A percentile compares a stretch with the other conserved stretches of the same genome.
Evolutionary conservation across 306 rosid genomes (phyloP).

Genomic region (Spatholobus suberectus): DNA sequence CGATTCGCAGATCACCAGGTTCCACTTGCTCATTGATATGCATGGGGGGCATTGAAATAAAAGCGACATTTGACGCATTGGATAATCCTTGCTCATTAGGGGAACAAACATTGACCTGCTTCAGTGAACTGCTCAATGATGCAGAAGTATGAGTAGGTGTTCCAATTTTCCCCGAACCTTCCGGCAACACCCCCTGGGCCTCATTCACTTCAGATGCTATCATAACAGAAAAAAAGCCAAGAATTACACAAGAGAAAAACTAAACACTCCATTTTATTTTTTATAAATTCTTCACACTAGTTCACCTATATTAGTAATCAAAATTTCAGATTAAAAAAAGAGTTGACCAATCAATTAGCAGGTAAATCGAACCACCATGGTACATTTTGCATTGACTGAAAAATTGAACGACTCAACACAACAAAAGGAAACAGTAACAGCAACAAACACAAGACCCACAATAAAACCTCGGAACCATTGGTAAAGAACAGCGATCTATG

Average conservation of each 20-base stretch:
- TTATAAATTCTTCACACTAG: background rate
- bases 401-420: background rate
- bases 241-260: background rate
- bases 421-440: background rate
- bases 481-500: background rate
- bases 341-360: no score
- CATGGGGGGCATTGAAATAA: conserved; percentile 58
- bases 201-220: conserved; percentile 56
- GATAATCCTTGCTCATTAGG: conserved; percentile 44
- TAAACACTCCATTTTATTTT: background rate
- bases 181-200: conserved; percentile 40
- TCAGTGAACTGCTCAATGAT: conserved; percentile 42
- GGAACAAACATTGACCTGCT: conserved; percentile 43
- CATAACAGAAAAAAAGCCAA: conserved; percentile 13
- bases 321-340: background rate
- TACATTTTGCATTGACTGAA: background rate
- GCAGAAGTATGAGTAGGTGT: conserved; percentile 35
- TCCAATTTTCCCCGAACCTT: conserved; percentile 47
- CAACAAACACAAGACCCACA: background rate
- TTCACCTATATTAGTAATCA: background rate
- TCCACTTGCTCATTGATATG: conserved; percentile 47
- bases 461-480: background rate
- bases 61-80: conserved; percentile 44
- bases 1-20: conserved; percentile 39
- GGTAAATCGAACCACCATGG: background rate